phyloP scores from a whole-genome alignment of 208 protist species.

The Angomonas deanei region DNA sequence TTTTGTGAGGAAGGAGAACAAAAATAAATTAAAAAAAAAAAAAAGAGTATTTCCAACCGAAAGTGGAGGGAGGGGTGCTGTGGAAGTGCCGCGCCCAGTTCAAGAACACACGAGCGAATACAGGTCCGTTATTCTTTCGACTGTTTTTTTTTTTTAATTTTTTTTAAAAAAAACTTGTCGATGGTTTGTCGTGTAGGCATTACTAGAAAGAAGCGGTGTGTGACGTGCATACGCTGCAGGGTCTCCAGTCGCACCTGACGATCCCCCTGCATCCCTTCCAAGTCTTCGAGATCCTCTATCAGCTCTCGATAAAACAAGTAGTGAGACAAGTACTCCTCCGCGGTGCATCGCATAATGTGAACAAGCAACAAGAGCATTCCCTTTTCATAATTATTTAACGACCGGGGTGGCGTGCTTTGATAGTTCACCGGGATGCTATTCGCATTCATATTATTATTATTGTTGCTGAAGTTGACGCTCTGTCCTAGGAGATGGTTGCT shows the following conservation, averaged over 20 bases:
- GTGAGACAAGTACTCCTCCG: conserved; percentile 26
- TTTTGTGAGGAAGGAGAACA: no score
- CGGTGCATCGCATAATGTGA: conserved; percentile 56
- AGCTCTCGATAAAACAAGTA: conserved; percentile 55
- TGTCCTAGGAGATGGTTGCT: no score
- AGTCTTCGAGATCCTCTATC: conserved; percentile 60
- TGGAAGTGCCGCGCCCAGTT: no score
- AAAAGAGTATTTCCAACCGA: conserved; percentile 10
- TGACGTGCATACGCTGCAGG: conserved; percentile 57
- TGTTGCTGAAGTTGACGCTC: no score
- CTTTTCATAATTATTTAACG: conserved; percentile 62
- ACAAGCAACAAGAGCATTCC: conserved; percentile 70
- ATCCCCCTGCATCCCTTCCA: conserved; percentile 47
- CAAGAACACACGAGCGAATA: background rate
- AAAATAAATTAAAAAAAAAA: conserved; percentile 11
- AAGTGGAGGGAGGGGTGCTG: no score
- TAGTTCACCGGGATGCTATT: background rate
- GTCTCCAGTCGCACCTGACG: conserved; percentile 44
- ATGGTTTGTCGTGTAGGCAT: no score
- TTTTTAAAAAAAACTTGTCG: no score
- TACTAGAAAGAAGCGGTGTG: conserved; percentile 34
- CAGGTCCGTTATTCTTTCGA: background rate
- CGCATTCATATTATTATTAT: background rate
- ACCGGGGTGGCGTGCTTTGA: background rate
- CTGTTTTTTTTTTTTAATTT: background rate